Percentiles rank a stretch among this genome's conserved stretches.
Conservation (phyloP, 495 filamentous ascomycete genomes). For the Astrothelium subdiscretum region DNA sequence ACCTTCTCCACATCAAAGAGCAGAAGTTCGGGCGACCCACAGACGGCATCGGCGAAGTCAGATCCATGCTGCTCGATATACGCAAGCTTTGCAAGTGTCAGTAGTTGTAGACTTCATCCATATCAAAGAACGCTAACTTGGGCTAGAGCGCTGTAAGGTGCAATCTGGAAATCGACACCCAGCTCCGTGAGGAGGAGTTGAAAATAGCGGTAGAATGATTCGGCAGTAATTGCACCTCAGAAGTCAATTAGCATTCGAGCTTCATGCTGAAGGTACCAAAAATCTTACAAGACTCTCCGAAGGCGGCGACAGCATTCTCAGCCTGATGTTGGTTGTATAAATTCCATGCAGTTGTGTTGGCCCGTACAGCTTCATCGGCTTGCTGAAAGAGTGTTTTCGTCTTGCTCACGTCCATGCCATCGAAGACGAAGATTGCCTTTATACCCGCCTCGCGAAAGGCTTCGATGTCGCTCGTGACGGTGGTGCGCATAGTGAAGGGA, state of each 20-base stretch:
- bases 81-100: conserved; percentile 47
- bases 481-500: conserved; percentile 60
- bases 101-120: neutral
- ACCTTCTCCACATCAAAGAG: conserved; percentile 78
- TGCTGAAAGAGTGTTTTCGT: conserved; percentile 33
- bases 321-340: conserved; percentile 74
- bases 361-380: conserved; percentile 19
- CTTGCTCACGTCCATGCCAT: conserved; percentile 54
- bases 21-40: conserved; percentile 76
- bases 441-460: conserved; percentile 52
- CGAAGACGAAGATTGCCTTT: conserved; percentile 74
- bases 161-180: conserved; percentile 66
- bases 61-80: conserved; percentile 63
- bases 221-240: conserved; percentile 17
- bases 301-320: conserved; percentile 65
- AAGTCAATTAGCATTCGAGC: neutral
- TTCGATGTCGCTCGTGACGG: conserved; percentile 63
- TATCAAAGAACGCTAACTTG: conserved; percentile 45
- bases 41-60: conserved; percentile 63
- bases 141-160: conserved; percentile 80
- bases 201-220: conserved; percentile 27
- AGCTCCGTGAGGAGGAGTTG: conserved; percentile 60
- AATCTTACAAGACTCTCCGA: conserved; percentile 65
- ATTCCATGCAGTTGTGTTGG: conserved; percentile 60
- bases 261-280: neutral